phyloP scores from a whole-genome alignment of 306 rosid species.

The Vigna trinervia region DNA sequence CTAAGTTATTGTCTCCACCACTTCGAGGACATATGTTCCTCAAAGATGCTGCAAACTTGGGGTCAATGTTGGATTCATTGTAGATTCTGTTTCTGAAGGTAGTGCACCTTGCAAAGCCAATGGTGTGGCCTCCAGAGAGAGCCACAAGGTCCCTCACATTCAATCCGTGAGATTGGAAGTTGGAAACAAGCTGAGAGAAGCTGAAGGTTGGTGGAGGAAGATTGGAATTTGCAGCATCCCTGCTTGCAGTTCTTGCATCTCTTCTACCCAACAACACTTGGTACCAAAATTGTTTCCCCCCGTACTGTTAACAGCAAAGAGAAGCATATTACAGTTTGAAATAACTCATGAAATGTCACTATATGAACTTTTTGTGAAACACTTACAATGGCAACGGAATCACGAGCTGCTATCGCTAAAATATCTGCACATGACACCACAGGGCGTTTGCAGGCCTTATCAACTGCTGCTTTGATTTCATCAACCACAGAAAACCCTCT shows the following conservation, averaged over 20 bases:
- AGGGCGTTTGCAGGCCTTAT: conserved; percentile 49
- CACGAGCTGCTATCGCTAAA: conserved; percentile 59
- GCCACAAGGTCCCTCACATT: conserved; percentile 48
- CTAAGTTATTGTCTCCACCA: conserved; percentile 44
- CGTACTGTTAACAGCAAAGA: conserved; percentile 38
- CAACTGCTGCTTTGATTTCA: conserved; percentile 52
- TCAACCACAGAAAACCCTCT: conserved; percentile 51
- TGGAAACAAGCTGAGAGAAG: conserved; percentile 43
- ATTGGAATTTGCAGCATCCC: conserved; percentile 41
- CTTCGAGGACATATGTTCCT: conserved; percentile 41
- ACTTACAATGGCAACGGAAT: conserved; percentile 51
- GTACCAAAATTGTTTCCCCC: conserved; percentile 45
- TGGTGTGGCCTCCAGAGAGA: conserved; percentile 59
- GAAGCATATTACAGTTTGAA: not conserved
- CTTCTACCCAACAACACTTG: conserved; percentile 54
- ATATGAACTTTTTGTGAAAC: not conserved
- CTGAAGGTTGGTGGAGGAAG: conserved; percentile 43
- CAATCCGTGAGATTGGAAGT: conserved; percentile 48
- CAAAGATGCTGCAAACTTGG: conserved; percentile 33
- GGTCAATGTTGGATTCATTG: conserved; percentile 48
- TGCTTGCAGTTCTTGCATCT: conserved; percentile 53
- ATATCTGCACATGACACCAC: conserved; percentile 59
- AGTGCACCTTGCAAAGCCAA: conserved; percentile 50
- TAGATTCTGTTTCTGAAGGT: conserved; percentile 41
- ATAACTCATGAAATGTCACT: no score